phyloP scores from a whole-genome alignment of 2,329 filamentous ascomycete genomes.

The Epichloe scottii region DNA sequence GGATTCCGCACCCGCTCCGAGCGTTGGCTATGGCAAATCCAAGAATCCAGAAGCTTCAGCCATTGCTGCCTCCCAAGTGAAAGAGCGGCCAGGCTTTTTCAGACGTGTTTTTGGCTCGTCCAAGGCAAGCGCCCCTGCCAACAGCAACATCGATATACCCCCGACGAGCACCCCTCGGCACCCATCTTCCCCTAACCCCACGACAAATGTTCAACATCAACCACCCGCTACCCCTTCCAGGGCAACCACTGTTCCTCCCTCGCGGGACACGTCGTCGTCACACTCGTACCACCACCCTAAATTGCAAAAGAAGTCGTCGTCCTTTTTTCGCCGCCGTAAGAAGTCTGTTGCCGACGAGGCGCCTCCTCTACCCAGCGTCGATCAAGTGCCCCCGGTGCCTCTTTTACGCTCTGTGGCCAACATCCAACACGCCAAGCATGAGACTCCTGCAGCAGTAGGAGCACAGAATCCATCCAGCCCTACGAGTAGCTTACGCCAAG shows the following conservation, averaged over 20 bases:
- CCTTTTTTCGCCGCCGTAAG: conserved; percentile 88
- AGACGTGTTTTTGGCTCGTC: conserved; percentile 77
- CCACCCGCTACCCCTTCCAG: conserved; percentile 24
- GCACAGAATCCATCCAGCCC: conserved; percentile 38
- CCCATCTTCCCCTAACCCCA: conserved; percentile 21
- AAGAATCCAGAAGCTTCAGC: conserved; percentile 38
- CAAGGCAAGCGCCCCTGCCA: conserved; percentile 28
- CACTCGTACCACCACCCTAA: conserved; percentile 36
- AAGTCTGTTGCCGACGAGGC: conserved; percentile 68
- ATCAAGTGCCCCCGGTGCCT: conserved; percentile 28
- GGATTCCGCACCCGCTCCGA: conserved; percentile 44
- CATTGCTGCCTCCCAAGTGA: conserved; percentile 33
- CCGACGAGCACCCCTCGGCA: conserved; percentile 5
- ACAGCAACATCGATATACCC: not conserved
- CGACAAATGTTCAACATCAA: conserved; percentile 29
- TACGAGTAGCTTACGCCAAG: conserved; percentile 68
- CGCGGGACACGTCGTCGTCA: conserved; percentile 31
- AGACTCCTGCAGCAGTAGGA: conserved; percentile 13
- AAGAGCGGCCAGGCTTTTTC: conserved; percentile 80
- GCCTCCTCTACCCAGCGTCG: conserved; percentile 44
- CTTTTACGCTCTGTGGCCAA: conserved; percentile 21
- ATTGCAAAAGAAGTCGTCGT: conserved; percentile 82
- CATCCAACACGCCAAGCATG: conserved; percentile 17
- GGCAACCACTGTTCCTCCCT: conserved; percentile 33
- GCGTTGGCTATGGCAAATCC: conserved; percentile 46